phyloP scores from a whole-genome alignment of 2,329 filamentous ascomycete species.

The Paecilomyces fulvus region DNA sequence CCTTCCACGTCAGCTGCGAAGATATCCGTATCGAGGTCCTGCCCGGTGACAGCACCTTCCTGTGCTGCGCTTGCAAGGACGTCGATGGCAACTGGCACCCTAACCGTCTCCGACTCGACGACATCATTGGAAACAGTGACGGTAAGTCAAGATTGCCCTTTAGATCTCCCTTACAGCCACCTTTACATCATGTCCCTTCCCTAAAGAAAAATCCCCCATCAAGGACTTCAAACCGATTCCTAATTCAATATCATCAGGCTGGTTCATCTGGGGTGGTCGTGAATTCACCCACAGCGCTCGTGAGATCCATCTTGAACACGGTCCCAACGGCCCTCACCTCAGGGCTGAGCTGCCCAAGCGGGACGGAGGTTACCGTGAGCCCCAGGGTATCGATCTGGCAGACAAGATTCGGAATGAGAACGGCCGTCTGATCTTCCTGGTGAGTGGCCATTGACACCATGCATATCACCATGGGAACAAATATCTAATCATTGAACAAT shows the following conservation, averaged over 20 bases:
- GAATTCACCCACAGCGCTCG: conserved; percentile 11
- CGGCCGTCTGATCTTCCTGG: conserved; percentile 10
- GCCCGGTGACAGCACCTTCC: background rate
- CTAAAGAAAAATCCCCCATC: too few relatives aligned
- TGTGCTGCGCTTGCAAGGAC: background rate
- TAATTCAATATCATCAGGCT: conserved; percentile 5
- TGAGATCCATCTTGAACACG: conserved; percentile 9
- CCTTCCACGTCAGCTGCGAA: background rate
- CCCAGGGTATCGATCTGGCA: conserved; percentile 10
- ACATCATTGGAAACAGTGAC: background rate
- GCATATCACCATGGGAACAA: background rate
- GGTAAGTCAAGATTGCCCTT: background rate
- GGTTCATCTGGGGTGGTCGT: conserved; percentile 13
- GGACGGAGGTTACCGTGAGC: conserved; percentile 7
- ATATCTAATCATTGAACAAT: background rate
- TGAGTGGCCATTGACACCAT: background rate
- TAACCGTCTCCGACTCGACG: background rate
- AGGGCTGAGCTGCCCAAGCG: conserved; percentile 8
- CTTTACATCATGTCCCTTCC: background rate
- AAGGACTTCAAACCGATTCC: background rate
- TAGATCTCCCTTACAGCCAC: background rate
- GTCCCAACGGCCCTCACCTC: conserved; percentile 9
- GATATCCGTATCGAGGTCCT: background rate
- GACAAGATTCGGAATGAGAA: conserved; percentile 12
- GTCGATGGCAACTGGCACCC: background rate